These are phyloP conservation scores for Piper betle DNA, from an alignment of 164 flowering plant genomes.

Conservation along the genomic window DNA sequence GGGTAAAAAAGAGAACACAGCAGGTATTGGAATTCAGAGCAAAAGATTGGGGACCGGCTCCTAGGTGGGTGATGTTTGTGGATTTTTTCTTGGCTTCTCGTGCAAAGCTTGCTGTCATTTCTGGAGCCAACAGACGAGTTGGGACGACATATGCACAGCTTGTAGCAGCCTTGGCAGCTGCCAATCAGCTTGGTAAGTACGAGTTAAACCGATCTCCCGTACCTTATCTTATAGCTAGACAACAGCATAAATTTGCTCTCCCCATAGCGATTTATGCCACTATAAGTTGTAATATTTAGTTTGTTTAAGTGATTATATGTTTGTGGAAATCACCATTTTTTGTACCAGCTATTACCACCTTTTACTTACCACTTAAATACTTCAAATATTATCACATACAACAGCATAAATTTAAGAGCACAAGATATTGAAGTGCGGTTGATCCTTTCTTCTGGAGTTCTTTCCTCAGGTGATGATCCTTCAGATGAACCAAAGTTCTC, in stretches of 20 bases:
- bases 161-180: constrained; percentile 85
- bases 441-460: neutral
- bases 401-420: too few relatives aligned
- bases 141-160: constrained; percentile 97
- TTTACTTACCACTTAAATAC: too few relatives aligned
- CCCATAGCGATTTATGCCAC: too few relatives aligned
- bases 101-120: constrained; percentile 69
- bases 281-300: too few relatives aligned
- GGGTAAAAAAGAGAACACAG: constrained; percentile 5
- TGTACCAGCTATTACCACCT: too few relatives aligned
- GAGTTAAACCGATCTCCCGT: neutral
- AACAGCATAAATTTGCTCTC: neutral
- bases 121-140: constrained; percentile 91
- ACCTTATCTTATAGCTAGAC: neutral
- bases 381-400: too few relatives aligned
- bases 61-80: constrained; percentile 98
- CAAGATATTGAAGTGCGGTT: too few relatives aligned
- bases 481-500: constrained; percentile 28
- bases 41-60: constrained; percentile 99
- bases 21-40: constrained; percentile 38
- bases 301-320: too few relatives aligned
- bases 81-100: constrained; percentile 95
- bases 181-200: constrained; percentile 45
- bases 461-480: constrained; percentile 35
- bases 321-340: too few relatives aligned